Percentiles rank a stretch among this genome's conserved stretches.
phyloP scores from a whole-genome alignment of 768 basidiomycete species.

The Psilocybe cubensis region DNA sequence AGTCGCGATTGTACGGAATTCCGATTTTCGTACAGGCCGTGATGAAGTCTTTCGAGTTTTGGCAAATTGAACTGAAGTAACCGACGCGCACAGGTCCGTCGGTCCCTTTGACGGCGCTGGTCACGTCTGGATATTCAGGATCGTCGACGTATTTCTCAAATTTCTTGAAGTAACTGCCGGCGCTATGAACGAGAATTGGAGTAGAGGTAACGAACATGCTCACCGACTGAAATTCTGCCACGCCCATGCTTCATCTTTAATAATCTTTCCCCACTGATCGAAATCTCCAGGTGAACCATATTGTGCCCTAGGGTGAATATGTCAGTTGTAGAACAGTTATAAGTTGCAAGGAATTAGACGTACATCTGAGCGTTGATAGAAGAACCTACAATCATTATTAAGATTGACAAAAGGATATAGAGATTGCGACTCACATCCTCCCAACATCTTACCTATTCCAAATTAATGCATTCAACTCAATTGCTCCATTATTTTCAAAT shows the following conservation, averaged over 20 bases:
- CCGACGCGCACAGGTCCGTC: slow-evolving; percentile 59
- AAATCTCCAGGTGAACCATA: slow-evolving; percentile 71
- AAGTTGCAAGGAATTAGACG: background rate
- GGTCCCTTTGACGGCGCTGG: slow-evolving; percentile 46
- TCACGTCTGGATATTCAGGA: slow-evolving; percentile 48
- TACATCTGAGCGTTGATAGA: slow-evolving; percentile 66
- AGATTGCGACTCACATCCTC: slow-evolving; percentile 59
- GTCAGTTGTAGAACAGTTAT: background rate
- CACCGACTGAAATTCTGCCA: slow-evolving; percentile 58
- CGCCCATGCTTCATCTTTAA: slow-evolving; percentile 62
- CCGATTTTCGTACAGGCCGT: slow-evolving; percentile 53
- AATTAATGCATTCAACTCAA: background rate
- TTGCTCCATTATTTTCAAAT: background rate
- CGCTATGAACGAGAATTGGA: background rate
- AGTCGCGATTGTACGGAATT: slow-evolving; percentile 55
- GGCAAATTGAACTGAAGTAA: slow-evolving; percentile 46
- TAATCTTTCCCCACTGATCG: slow-evolving; percentile 63
- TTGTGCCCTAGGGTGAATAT: slow-evolving; percentile 50
- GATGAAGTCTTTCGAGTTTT: slow-evolving; percentile 48
- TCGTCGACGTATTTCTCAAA: slow-evolving; percentile 61
- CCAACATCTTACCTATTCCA: slow-evolving; percentile 61
- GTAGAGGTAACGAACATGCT: slow-evolving; percentile 8
- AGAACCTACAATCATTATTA: slow-evolving; percentile 44
- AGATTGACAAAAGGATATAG: background rate
- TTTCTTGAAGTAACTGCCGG: slow-evolving; percentile 59